Evolutionary conservation across 495 filamentous ascomycete species (phyloP), one percentile per base, ranked within the genome.

Genomic region (Neurospora sp.): DNA sequence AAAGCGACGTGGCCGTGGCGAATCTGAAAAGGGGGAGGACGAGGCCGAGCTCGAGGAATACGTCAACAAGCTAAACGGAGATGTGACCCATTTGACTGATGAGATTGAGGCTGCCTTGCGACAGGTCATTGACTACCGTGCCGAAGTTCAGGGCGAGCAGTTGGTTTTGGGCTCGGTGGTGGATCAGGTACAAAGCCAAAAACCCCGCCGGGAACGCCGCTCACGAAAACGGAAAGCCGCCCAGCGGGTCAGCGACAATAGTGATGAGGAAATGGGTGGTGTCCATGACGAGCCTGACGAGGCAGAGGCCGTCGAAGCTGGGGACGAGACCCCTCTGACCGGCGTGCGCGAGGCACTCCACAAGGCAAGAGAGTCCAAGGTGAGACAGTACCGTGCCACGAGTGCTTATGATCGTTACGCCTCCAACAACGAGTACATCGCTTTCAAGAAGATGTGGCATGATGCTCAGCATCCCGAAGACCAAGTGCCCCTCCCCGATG

Each of bases 371-470:
- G 75, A 80, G 70, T 73, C 78, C 46, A 81, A 83, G 69, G 71
- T 73, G 2, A 75, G 70, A 7, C 78, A 85, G 61, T 88, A 87
- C 65, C 76, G 70, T 2, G 72, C 76, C 0, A 79, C 83, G 75
- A 83, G 70, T 46, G 74, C 83, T 71, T 76, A 83, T 48, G 74
- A 85, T 75, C 83, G 80, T n/a, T 97, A 97, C 81, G 88, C 88
- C n/a, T 76, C 85, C 10, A 86, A 96, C 80, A 94, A 95, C 81
- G 84, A 89, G 73, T 97, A 97, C 84, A 84, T 90, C 71, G 84
- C 86, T 38, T 97, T 97, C 87, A 91, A 92, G 78, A 86, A 87
- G 65, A 84, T 89, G 22, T 89, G 95, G 73, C 92, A 96, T 81
- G 92, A 96, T 74, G 88, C 92, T 20, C 85, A 88, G 71, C 85